Evolutionary conservation across 805 yeast species (phyloP).

Genomic region (Candida piceae): DNA sequence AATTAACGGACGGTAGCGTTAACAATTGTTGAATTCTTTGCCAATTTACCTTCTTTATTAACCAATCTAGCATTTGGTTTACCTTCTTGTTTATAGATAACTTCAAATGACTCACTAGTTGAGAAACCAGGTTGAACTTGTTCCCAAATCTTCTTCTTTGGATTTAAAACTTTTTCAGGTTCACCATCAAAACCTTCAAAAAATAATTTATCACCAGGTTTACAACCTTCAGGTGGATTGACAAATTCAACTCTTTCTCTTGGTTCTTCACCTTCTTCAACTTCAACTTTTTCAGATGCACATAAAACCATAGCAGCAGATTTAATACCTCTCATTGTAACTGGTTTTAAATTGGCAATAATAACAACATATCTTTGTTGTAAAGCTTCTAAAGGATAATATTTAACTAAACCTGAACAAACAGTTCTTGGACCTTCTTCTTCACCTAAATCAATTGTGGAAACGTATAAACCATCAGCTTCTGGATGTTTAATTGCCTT

Average conservation of each 20-base stretch:
- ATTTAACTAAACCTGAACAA: slow-evolving; percentile 92
- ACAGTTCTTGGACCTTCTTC: slow-evolving; percentile 97
- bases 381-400: slow-evolving; percentile 88
- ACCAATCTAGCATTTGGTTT: slow-evolving; percentile 69
- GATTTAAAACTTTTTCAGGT: slow-evolving; percentile 90
- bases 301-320: slow-evolving; percentile 97
- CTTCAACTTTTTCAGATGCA: slow-evolving; percentile 65
- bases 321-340: slow-evolving; percentile 94
- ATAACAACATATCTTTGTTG: slow-evolving; percentile 88
- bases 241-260: slow-evolving; percentile 84
- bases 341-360: slow-evolving; percentile 96
- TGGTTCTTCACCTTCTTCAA: too few species aligned
- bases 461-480: slow-evolving; percentile 93
- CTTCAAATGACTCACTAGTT: slow-evolving; percentile 71
- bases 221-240: slow-evolving; percentile 87
- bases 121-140: slow-evolving; percentile 86
- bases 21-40: slow-evolving; percentile 67
- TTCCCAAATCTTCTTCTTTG: slow-evolving; percentile 98
- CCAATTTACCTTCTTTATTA: slow-evolving; percentile 71
- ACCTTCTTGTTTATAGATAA: slow-evolving; percentile 75
- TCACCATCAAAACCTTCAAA: slow-evolving; percentile 86
- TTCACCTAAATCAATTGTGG: slow-evolving; percentile 96
- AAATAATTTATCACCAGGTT: slow-evolving; percentile 95
- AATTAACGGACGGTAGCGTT: slow-evolving; percentile 73
- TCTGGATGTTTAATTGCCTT: slow-evolving; percentile 97